phyloP scores from a whole-genome alignment of 2,329 filamentous ascomycete species.

The Lojkania enalia region DNA sequence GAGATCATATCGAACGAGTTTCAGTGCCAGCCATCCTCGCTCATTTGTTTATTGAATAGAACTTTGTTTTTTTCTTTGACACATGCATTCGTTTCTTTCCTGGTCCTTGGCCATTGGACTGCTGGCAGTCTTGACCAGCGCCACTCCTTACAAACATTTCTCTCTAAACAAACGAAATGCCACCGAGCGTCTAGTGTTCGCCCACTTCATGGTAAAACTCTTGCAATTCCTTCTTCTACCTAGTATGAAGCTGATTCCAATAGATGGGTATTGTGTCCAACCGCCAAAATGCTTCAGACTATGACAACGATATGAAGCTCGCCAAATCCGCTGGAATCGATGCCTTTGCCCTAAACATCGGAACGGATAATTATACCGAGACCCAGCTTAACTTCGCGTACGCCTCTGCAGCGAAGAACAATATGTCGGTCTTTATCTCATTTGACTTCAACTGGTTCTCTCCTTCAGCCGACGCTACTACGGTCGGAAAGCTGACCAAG shows the following conservation, averaged over 20 bases:
- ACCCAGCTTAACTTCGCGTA: conserved; percentile 30
- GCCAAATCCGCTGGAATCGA: conserved; percentile 38
- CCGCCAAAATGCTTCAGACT: conserved; percentile 26
- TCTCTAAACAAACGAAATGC: conserved; percentile 15
- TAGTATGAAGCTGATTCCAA: conserved; percentile 4
- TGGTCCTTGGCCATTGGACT: conserved; percentile 17
- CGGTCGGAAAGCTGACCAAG: conserved; percentile 25
- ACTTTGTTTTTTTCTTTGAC: conserved; percentile 5
- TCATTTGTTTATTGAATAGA: too few relatives aligned
- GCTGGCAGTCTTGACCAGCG: conserved; percentile 18
- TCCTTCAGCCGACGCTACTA: conserved; percentile 6
- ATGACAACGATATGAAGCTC: conserved; percentile 29
- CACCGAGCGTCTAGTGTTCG: conserved; percentile 24
- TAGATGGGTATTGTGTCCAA: conserved; percentile 33
- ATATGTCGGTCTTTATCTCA: conserved; percentile 33
- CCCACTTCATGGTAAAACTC: conserved; percentile 30
- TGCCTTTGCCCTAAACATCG: conserved; percentile 40
- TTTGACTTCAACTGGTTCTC: conserved; percentile 32
- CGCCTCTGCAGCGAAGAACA: conserved; percentile 27
- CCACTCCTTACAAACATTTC: conserved; percentile 16
- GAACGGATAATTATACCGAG: conserved; percentile 23
- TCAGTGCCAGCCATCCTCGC: too few relatives aligned
- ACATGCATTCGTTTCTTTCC: conserved; percentile 17
- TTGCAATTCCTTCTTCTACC: not conserved
- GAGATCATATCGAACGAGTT: too few relatives aligned